A percentile compares a stretch with the other conserved stretches of the same genome.
Conservation (phyloP, 768 basidiomycete genomes). For the Piloderma croceum region DNA sequence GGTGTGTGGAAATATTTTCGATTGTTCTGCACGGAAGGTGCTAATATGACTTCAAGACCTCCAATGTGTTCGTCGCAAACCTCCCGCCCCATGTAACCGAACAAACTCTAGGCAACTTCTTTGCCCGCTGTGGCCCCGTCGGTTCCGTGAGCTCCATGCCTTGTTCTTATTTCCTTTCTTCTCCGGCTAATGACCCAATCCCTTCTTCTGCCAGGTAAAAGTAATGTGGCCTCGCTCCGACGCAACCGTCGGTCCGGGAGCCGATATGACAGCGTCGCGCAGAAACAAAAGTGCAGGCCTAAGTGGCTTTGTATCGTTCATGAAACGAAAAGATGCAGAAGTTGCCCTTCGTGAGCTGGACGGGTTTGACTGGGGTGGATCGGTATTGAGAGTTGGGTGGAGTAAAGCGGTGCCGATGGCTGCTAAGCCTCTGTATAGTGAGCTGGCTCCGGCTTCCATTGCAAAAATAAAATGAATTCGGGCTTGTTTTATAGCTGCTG, state of each 20-base stretch:
- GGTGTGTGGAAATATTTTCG: slow-evolving; percentile 52
- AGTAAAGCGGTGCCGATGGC: slow-evolving; percentile 93
- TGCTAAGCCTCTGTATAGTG: slow-evolving; percentile 75
- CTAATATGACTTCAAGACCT: slow-evolving; percentile 55
- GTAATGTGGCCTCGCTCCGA: slow-evolving; percentile 99
- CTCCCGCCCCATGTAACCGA: slow-evolving; percentile 85
- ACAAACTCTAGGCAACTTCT: slow-evolving; percentile 79
- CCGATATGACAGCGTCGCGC: slow-evolving; percentile 70
- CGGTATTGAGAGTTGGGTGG: slow-evolving; percentile 85
- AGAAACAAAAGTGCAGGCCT: slow-evolving; percentile 70
- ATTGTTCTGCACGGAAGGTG: too few species aligned
- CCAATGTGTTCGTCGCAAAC: slow-evolving; percentile 95
- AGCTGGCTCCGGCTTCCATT: slow-evolving; percentile 11
- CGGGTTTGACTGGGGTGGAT: slow-evolving; percentile 93
- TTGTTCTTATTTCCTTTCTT: background rate
- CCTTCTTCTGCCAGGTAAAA: slow-evolving; percentile 56
- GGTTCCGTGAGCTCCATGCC: slow-evolving; percentile 65
- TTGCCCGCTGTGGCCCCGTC: slow-evolving; percentile 88
- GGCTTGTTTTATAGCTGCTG: slow-evolving; percentile 10
- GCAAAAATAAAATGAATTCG: background rate
- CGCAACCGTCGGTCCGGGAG: slow-evolving; percentile 56
- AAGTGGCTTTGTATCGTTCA: slow-evolving; percentile 95
- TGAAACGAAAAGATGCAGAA: slow-evolving; percentile 91
- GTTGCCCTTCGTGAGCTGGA: slow-evolving; percentile 83
- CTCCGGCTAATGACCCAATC: background rate